These are phyloP conservation scores for Phytophthora pisi DNA, from an alignment of 352 stramenopile genomes.

Conservation along the genomic window DNA sequence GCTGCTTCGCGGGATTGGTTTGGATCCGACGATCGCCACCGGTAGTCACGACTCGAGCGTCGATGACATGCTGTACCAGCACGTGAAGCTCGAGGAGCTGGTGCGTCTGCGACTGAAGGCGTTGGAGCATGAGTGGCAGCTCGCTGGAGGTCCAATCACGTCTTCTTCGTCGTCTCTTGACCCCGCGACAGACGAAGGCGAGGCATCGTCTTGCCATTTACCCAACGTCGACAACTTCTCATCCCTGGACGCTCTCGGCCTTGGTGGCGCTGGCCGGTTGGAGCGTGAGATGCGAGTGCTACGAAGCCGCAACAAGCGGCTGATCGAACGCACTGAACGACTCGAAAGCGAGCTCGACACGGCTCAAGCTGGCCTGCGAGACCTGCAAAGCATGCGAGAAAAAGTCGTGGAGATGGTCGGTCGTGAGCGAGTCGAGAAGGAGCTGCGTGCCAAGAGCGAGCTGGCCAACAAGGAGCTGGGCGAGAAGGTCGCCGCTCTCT, in stretches of 20 bases:
- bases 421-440: slow-evolving; percentile 87
- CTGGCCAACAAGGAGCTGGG: slow-evolving; percentile 60
- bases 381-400: slow-evolving; percentile 77
- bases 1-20: slow-evolving; percentile 62
- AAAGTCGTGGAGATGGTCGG: slow-evolving; percentile 80
- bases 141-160: slow-evolving; percentile 33
- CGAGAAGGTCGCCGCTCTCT: slow-evolving; percentile 92
- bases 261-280: slow-evolving; percentile 63
- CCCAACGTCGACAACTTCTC: slow-evolving; percentile 70
- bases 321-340: slow-evolving; percentile 50
- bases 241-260: slow-evolving; percentile 51
- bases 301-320: slow-evolving; percentile 75
- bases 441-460: slow-evolving; percentile 78
- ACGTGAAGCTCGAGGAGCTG: slow-evolving; percentile 74
- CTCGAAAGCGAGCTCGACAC: slow-evolving; percentile 63
- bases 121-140: slow-evolving; percentile 61
- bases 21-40: slow-evolving; percentile 29
- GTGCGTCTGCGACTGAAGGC: slow-evolving; percentile 73
- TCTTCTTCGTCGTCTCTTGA: slow-evolving; percentile 10
- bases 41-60: slow-evolving; percentile 34
- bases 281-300: slow-evolving; percentile 75
- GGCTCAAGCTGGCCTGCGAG: slow-evolving; percentile 48
- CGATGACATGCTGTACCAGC: slow-evolving; percentile 67
- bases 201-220: slow-evolving; percentile 42
- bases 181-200: slow-evolving; percentile 13